phyloP scores from a whole-genome alignment of 768 basidiomycete species.

The Leccinum incarnatum region DNA sequence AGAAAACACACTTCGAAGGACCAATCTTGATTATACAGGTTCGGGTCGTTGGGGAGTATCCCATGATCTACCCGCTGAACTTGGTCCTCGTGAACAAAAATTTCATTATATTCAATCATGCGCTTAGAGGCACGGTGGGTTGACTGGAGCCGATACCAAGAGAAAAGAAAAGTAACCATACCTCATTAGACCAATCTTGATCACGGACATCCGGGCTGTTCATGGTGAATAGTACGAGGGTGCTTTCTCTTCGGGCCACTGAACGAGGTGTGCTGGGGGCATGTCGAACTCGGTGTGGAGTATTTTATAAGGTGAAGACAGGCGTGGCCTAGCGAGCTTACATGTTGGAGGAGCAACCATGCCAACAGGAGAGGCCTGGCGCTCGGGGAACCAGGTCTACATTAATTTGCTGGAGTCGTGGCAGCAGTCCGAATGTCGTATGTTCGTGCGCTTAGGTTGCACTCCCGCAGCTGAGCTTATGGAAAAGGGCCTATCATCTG shows the following conservation, averaged over 20 bases:
- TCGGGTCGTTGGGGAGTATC: conserved; percentile 1
- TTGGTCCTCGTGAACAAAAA: not conserved
- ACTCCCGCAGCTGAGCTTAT: too few relatives aligned
- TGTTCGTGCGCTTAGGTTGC: not conserved
- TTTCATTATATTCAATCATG: not conserved
- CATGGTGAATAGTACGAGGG: not conserved
- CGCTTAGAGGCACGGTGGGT: not conserved
- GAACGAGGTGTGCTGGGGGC: not conserved
- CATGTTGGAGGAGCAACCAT: not conserved
- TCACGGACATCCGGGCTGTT: not conserved
- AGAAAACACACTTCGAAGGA: not conserved
- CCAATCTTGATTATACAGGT: not conserved
- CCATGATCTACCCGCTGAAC: conserved; percentile 4
- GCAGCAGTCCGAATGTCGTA: not conserved
- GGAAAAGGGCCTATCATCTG: too few relatives aligned
- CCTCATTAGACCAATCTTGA: not conserved
- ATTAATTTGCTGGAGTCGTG: not conserved
- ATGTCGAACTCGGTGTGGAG: not conserved
- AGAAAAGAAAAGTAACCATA: not conserved
- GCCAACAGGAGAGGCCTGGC: not conserved
- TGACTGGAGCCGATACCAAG: not conserved
- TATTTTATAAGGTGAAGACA: conserved; percentile 6
- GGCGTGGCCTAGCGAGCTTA: conserved; percentile 2
- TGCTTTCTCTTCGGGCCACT: not conserved
- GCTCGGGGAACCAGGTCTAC: not conserved